A percentile compares a stretch with the other conserved stretches of the same genome.
Evolutionary conservation across 2,329 filamentous ascomycete genomes (phyloP).

Genomic region (Cryphonectria carpinicola): DNA sequence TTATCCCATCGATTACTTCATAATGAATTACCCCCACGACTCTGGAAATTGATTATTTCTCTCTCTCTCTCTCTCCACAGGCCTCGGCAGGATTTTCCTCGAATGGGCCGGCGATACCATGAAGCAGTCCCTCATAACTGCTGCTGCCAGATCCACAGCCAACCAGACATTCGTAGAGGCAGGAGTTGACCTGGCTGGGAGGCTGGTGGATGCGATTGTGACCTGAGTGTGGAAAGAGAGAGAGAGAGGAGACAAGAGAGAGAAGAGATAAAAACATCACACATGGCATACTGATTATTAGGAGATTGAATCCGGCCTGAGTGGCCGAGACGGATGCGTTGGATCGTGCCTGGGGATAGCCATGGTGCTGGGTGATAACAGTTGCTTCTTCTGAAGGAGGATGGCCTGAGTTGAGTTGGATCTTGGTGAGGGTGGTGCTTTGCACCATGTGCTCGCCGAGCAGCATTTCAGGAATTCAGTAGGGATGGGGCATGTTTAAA

Average conservation of each 20-base stretch:
- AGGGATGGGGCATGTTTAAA: not conserved
- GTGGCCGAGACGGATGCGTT: not conserved
- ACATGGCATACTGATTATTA: no score
- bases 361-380: not conserved
- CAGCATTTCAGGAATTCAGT: not conserved
- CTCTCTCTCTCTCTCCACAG: not conserved
- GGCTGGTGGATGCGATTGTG: slow-evolving; percentile 18
- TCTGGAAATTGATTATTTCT: no score
- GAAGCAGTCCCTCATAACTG: slow-evolving; percentile 23
- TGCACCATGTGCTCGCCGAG: not conserved
- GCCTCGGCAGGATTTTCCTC: slow-evolving; percentile 24
- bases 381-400: not conserved
- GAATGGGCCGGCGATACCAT: slow-evolving; percentile 29
- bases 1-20: no score
- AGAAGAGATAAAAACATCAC: not conserved
- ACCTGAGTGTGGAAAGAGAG: not conserved
- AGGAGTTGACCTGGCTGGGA: slow-evolving; percentile 6
- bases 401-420: not conserved
- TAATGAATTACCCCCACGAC: no score
- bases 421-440: not conserved
- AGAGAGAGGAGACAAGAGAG: not conserved
- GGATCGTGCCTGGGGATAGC: not conserved
- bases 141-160: slow-evolving; percentile 8
- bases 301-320: no score
- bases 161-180: slow-evolving; percentile 9